A percentile compares a stretch with the other conserved stretches of the same genome.
Conservation (phyloP, 2,329 filamentous ascomycete genomes). For the Xylaria sp. region DNA sequence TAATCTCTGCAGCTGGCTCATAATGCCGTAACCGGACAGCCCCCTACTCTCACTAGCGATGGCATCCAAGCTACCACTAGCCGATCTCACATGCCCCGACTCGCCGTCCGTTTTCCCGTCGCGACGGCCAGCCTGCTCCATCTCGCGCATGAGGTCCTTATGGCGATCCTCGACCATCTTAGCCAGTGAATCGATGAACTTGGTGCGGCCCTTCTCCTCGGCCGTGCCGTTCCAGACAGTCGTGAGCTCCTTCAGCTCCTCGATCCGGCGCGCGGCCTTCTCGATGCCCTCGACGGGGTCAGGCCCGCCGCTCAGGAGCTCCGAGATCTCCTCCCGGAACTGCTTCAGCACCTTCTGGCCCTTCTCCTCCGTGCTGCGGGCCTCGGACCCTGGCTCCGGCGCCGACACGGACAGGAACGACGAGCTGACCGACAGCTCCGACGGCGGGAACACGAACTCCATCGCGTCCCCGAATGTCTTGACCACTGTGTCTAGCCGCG, state of each 20-base stretch:
- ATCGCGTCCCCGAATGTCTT: conserved; percentile 93
- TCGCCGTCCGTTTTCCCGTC: conserved; percentile 43
- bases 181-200: conserved; percentile 81
- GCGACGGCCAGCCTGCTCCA: conserved; percentile 51
- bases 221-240: conserved; percentile 94
- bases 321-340: conserved; percentile 73
- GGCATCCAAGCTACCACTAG: conserved; percentile 35
- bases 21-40: conserved; percentile 62
- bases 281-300: conserved; percentile 72
- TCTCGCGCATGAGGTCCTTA: conserved; percentile 57
- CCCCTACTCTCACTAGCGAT: conserved; percentile 48
- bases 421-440: conserved; percentile 80
- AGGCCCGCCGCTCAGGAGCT: conserved; percentile 60
- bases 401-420: conserved; percentile 90
- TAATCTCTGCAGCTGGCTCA: conserved; percentile 67
- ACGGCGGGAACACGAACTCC: conserved; percentile 91
- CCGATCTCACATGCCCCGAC: conserved; percentile 44
- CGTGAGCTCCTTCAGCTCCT: conserved; percentile 76
- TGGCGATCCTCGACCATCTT: conserved; percentile 82
- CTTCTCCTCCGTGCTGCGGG: conserved; percentile 80
- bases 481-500: conserved; percentile 86
- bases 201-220: conserved; percentile 83
- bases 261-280: conserved; percentile 74
- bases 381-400: conserved; percentile 69
- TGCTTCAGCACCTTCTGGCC: conserved; percentile 79